A percentile compares a stretch with the other conserved stretches of the same genome.
Conservation (phyloP, 768 basidiomycete species). For the Phylloporus sp. region DNA sequence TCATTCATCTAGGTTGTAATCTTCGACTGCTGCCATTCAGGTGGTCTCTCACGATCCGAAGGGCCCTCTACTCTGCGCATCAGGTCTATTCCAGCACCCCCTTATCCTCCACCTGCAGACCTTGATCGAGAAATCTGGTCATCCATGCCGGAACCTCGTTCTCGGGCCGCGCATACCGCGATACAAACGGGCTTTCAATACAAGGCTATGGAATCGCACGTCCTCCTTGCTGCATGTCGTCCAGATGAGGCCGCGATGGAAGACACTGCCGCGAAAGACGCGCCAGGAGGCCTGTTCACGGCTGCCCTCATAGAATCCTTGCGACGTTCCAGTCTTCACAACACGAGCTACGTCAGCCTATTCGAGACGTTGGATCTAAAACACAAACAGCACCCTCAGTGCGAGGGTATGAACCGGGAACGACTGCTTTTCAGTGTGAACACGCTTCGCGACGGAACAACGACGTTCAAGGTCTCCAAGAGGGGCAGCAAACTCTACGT, state of each 20-base stretch:
- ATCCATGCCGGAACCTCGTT: not conserved
- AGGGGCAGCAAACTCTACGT: constrained; percentile 3
- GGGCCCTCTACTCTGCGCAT: not conserved
- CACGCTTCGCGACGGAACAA: constrained; percentile 7
- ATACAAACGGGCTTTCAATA: constrained; percentile 11
- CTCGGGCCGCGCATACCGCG: constrained; percentile 8
- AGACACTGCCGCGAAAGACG: constrained; percentile 2
- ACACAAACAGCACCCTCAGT: constrained; percentile 15
- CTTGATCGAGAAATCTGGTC: constrained; percentile 9
- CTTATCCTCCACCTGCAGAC: constrained; percentile 11
- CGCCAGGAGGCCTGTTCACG: constrained; percentile 17
- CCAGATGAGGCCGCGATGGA: constrained; percentile 13
- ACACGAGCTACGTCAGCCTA: constrained; percentile 13
- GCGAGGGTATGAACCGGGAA: constrained; percentile 14
- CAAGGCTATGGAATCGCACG: constrained; percentile 18
- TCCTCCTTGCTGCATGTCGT: constrained; percentile 21
- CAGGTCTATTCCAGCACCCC: constrained; percentile 10
- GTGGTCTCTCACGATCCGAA: constrained; percentile 12
- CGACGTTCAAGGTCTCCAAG: constrained; percentile 14
- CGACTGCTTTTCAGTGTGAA: constrained; percentile 20
- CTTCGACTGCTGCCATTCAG: constrained; percentile 21
- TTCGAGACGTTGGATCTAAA: constrained; percentile 12
- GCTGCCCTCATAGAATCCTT: constrained; percentile 14
- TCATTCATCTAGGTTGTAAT: constrained; percentile 7
- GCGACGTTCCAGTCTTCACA: constrained; percentile 2